phyloP scores from a whole-genome alignment of 2,329 filamentous ascomycete species.

The Sordariomycetes sp. region DNA sequence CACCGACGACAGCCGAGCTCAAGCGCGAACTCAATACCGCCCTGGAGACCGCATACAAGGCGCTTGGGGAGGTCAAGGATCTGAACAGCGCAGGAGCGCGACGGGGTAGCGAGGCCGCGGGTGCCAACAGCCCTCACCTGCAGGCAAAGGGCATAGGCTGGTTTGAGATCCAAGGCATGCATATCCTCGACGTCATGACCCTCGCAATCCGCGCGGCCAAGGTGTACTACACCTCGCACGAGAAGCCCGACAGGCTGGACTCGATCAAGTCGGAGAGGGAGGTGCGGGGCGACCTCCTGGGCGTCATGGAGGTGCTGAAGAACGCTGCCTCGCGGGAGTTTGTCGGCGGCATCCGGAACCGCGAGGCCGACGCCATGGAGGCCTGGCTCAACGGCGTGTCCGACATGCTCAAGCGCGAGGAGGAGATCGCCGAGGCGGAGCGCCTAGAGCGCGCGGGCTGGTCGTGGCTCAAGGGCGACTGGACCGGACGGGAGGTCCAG shows the following conservation, averaged over 20 bases:
- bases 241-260: slow-evolving; percentile 74
- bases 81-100: slow-evolving; percentile 13
- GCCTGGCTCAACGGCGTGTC: slow-evolving; percentile 73
- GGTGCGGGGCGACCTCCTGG: slow-evolving; percentile 73
- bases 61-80: slow-evolving; percentile 48
- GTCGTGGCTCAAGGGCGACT: slow-evolving; percentile 72
- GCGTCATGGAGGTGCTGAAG: slow-evolving; percentile 83
- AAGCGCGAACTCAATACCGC: slow-evolving; percentile 56
- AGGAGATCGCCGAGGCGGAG: slow-evolving; percentile 66
- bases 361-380: slow-evolving; percentile 67
- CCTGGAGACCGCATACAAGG: slow-evolving; percentile 58
- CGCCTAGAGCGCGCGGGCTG: slow-evolving; percentile 59
- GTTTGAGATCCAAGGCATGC: slow-evolving; percentile 83
- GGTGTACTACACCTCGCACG: slow-evolving; percentile 91
- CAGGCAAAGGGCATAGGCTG: slow-evolving; percentile 52
- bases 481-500: slow-evolving; percentile 63
- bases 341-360: slow-evolving; percentile 65
- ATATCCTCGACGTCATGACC: slow-evolving; percentile 85
- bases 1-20: slow-evolving; percentile 72
- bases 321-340: slow-evolving; percentile 85
- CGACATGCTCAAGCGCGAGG: slow-evolving; percentile 65
- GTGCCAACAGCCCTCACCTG: slow-evolving; percentile 21
- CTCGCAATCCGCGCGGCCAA: slow-evolving; percentile 93
- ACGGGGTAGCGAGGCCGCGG: slow-evolving; percentile 1
- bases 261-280: slow-evolving; percentile 79